Evolutionary conservation across 148 eudicot species (phyloP).

Genomic region (Rheum nobile): DNA sequence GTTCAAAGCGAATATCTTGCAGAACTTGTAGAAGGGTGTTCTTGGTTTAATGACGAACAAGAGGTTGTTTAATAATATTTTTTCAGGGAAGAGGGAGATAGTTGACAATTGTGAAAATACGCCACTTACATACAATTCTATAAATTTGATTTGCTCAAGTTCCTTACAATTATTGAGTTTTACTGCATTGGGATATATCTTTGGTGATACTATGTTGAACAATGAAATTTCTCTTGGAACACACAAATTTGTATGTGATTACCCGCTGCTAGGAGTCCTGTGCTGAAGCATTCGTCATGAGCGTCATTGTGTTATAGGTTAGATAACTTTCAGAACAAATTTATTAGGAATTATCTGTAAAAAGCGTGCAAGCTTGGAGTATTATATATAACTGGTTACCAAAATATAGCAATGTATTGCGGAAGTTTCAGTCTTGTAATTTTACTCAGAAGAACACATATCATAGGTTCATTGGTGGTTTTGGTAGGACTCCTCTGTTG

Average conservation of each 20-base stretch:
- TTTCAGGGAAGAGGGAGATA: neutral
- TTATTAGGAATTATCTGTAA: neutral
- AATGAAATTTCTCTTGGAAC: too few species aligned
- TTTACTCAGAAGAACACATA: neutral
- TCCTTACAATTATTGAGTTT: neutral
- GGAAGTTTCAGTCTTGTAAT: neutral
- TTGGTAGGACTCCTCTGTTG: neutral
- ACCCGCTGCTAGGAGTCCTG: neutral
- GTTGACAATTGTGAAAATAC: neutral
- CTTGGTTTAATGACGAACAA: neutral
- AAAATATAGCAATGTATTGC: neutral
- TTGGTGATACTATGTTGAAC: neutral
- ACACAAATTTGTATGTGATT: neutral
- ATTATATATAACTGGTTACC: neutral
- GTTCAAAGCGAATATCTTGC: neutral
- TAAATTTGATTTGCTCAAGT: neutral
- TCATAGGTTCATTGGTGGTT: neutral
- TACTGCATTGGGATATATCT: neutral
- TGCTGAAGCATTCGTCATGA: neutral
- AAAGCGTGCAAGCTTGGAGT: neutral
- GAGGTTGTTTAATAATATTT: neutral
- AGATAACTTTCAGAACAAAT: neutral
- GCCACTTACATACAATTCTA: neutral
- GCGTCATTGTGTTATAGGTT: neutral
- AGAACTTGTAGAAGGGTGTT: neutral